phyloP scores from a whole-genome alignment of 768 basidiomycete genomes.

The Pulveroboletus sp. region DNA sequence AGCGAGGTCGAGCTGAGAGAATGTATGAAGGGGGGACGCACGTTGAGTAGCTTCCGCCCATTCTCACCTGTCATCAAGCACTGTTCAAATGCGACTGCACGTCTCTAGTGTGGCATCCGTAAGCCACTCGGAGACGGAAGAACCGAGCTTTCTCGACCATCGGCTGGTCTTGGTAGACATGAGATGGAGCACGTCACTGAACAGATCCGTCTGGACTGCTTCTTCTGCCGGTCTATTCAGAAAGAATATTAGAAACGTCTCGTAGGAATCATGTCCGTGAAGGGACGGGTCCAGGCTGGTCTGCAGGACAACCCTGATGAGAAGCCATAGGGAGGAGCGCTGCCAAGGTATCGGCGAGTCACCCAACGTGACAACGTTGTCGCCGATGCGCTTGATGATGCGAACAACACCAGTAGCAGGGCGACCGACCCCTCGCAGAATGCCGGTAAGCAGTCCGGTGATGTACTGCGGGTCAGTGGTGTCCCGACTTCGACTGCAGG shows the following conservation, averaged over 20 bases:
- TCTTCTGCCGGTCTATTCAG: conserved; percentile 11
- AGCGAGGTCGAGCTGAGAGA: conserved; percentile 20
- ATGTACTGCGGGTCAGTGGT: conserved; percentile 36
- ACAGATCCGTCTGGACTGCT: neutral
- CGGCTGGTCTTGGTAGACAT: conserved; percentile 28
- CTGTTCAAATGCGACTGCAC: conserved; percentile 13
- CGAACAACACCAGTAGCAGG: conserved; percentile 16
- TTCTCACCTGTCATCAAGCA: conserved; percentile 35
- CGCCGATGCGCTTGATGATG: conserved; percentile 31
- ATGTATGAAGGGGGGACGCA: conserved; percentile 8
- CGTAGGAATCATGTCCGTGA: conserved; percentile 33
- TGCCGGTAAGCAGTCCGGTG: conserved; percentile 43
- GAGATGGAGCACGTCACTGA: conserved; percentile 28
- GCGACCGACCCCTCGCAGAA: conserved; percentile 34
- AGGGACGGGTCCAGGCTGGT: conserved; percentile 18
- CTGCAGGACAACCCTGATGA: too few relatives aligned
- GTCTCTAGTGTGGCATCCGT: neutral
- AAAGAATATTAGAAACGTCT: conserved; percentile 44
- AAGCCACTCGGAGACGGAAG: conserved; percentile 14
- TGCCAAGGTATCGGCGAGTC: conserved; percentile 29
- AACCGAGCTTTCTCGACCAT: conserved; percentile 28
- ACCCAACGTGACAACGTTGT: conserved; percentile 25
- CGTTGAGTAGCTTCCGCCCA: conserved; percentile 26
- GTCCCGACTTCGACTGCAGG: too few relatives aligned
- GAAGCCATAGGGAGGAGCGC: too few relatives aligned